Conservation (phyloP, 129 eudicot genomes). For the Artemisia annua region DNA sequence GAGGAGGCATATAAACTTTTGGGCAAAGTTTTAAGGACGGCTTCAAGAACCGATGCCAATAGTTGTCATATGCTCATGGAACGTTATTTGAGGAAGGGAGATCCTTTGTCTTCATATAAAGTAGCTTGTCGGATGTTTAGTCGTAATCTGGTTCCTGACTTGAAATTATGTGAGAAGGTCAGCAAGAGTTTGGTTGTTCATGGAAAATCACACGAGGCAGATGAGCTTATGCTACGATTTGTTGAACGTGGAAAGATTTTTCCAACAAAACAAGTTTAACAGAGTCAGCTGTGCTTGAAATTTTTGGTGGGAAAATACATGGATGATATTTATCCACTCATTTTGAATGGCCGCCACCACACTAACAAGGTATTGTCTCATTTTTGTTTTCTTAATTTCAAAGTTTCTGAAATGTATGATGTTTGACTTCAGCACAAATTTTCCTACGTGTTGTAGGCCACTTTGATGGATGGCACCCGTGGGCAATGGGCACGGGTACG, state of each 20-base stretch:
- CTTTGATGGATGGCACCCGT: too few species aligned
- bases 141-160: slow-evolving; percentile 73
- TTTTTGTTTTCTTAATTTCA: background rate
- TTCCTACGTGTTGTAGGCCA: too few species aligned
- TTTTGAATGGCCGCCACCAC: slow-evolving; percentile 7
- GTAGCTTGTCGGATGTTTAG: slow-evolving; percentile 85
- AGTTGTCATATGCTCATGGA: slow-evolving; percentile 73
- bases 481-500: too few species aligned
- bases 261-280: slow-evolving; percentile 11
- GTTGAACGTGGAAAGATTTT: slow-evolving; percentile 65
- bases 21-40: slow-evolving; percentile 67
- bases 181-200: slow-evolving; percentile 49
- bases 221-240: slow-evolving; percentile 70
- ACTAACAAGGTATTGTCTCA: slow-evolving; percentile 6
- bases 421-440: background rate
- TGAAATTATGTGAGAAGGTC: slow-evolving; percentile 69
- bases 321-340: background rate
- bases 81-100: slow-evolving; percentile 53
- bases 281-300: background rate
- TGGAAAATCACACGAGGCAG: slow-evolving; percentile 58
- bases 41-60: slow-evolving; percentile 61
- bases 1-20: slow-evolving; percentile 71
- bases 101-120: slow-evolving; percentile 57
- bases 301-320: background rate
- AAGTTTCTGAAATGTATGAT: background rate